Percentiles rank a stretch among this genome's conserved stretches.
Conservation (phyloP, 257 asterid genomes). For the Buddleja alternifolia region DNA sequence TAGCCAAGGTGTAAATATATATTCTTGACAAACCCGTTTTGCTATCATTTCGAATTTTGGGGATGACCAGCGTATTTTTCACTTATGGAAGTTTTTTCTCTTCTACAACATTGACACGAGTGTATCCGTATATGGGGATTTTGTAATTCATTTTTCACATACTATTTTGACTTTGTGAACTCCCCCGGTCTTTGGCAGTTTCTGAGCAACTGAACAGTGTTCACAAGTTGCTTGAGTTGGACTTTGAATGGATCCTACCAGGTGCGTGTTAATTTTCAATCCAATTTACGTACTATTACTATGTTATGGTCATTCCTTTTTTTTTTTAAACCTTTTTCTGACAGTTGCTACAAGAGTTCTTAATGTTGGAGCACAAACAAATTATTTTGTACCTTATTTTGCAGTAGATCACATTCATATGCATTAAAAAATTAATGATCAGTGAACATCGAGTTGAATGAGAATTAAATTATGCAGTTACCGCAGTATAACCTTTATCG, state of each 20-base stretch:
- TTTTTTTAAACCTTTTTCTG: neutral
- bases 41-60: neutral
- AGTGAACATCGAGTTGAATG: neutral
- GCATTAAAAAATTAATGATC: neutral
- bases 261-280: constrained; percentile 39
- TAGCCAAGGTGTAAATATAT: neutral
- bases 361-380: neutral
- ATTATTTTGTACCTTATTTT: neutral
- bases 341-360: neutral
- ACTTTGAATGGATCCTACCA: constrained; percentile 77
- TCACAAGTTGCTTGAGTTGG: constrained; percentile 55
- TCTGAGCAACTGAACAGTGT: constrained; percentile 56
- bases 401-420: neutral
- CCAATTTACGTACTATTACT: neutral
- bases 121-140: neutral
- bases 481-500: neutral
- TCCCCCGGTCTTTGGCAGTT: constrained; percentile 38
- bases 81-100: neutral
- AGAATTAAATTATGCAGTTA: neutral
- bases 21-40: neutral
- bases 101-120: neutral
- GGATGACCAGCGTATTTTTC: constrained; percentile 5
- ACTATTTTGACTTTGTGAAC: neutral
- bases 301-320: constrained; percentile 3
- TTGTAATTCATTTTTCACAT: neutral